Base-by-base conservation (phyloP, 768 basidiomycete genomes). In the Hericium rajendrae region DNA sequence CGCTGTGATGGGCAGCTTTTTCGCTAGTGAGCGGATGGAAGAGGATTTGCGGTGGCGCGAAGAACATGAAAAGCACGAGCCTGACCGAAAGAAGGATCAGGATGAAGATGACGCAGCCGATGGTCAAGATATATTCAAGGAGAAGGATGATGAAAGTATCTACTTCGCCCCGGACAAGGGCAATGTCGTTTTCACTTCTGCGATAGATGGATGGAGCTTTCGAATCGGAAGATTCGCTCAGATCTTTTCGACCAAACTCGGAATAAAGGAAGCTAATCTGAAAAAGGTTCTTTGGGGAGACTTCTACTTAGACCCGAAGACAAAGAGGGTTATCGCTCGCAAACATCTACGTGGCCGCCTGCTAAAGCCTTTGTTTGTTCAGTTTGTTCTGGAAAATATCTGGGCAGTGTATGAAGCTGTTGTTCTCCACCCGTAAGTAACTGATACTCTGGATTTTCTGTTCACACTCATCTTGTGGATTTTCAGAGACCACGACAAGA, bases 131-230 rank as follows among this genome's bases (percentile, higher is more conserved):
- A 81, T 82, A 50, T 98, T 90, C 69, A 84, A 93, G 65, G 97
- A 99, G 71, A 92, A 91, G 68, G 94, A 98, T 66, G 97, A 98
- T 65, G 94, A 95, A 68, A 92, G 94, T 69, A 86, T 98, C 55
- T 98, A 98, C 71, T 98, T 99, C 64, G 90, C 93, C 0, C 97
- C 97, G 0, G 91, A 94, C 67, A 81, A 83, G 53, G 97, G 97
- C 18, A 98, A 97, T 67, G 97, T 99, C 48, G 79, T 98, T 37
- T 99, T 99, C 67, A 90, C 94, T 0, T 93, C 89, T 32, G 97
- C 95, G 3, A 83, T 97, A 56, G 93, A 97, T 62, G 94, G 95
- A 4, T 98, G 95, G 95, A 97, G 94, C 0, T 99, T 99, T 73
- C 81, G 95, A 48, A 78, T 97, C 8, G 85, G 86, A 48, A 91